Percentiles rank a stretch among this genome's conserved stretches.
These are phyloP conservation scores for Haplosporangium sp. DNA, from an alignment of 371 early-diverging fungal species.

Conservation along the genomic window DNA sequence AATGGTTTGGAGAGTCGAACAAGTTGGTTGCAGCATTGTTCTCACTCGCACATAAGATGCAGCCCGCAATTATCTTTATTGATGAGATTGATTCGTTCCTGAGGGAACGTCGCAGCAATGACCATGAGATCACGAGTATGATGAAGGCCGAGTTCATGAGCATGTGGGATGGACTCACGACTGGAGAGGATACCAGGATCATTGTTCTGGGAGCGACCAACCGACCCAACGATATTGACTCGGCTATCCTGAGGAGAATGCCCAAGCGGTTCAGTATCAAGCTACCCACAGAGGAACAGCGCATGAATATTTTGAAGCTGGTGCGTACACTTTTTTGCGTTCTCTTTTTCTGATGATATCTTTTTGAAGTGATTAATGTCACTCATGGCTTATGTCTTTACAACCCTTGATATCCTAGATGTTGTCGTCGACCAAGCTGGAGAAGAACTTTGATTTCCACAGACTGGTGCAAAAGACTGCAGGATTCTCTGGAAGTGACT, in stretches of 20 bases:
- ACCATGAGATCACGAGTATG: conserved; percentile 96
- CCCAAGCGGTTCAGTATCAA: conserved; percentile 93
- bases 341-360: neutral
- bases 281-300: conserved; percentile 90
- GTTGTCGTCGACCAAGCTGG: conserved; percentile 75
- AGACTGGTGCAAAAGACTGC: conserved; percentile 81
- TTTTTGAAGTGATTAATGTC: neutral
- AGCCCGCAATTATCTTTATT: conserved; percentile 96
- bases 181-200: conserved; percentile 81
- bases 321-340: conserved; percentile 54
- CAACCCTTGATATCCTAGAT: conserved; percentile 62
- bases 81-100: conserved; percentile 98
- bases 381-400: neutral
- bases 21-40: conserved; percentile 94
- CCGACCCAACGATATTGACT: conserved; percentile 95
- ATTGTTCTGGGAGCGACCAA: conserved; percentile 96
- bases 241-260: conserved; percentile 96
- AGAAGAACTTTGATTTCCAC: conserved; percentile 76
- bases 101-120: conserved; percentile 89
- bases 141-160: conserved; percentile 99
- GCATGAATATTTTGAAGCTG: conserved; percentile 88
- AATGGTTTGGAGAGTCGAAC: conserved; percentile 98
- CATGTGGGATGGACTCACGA: conserved; percentile 96
- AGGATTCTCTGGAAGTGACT: conserved; percentile 93
- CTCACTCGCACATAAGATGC: conserved; percentile 91